These are phyloP conservation scores for Kodamaea fungicola DNA, from an alignment of 1,139 yeast species.

Conservation along the genomic window DNA sequence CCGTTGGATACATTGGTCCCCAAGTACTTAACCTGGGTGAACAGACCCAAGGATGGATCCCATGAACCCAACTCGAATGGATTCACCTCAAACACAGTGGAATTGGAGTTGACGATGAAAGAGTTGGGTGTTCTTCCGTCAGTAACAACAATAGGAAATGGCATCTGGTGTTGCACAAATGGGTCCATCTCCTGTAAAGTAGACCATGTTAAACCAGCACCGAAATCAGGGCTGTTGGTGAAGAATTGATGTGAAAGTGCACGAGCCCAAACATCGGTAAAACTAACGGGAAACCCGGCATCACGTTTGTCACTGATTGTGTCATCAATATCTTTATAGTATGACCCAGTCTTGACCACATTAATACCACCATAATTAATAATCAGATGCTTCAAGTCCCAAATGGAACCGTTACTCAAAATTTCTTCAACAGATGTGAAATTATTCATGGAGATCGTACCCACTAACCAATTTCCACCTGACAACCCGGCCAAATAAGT, in stretches of 20 bases:
- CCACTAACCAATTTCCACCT: constrained; percentile 87
- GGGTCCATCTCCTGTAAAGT: constrained; percentile 50
- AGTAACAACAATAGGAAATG: constrained; percentile 78
- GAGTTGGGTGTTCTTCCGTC: constrained; percentile 76
- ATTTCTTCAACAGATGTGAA: constrained; percentile 71
- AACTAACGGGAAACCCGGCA: constrained; percentile 74
- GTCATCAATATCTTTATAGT: constrained; percentile 52
- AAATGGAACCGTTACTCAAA: constrained; percentile 46
- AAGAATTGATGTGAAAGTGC: constrained; percentile 77
- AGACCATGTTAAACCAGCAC: constrained; percentile 65
- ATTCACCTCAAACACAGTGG: constrained; percentile 74
- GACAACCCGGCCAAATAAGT: constrained; percentile 78
- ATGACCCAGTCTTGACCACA: constrained; percentile 50
- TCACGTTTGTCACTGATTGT: constrained; percentile 58
- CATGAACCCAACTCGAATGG: constrained; percentile 88
- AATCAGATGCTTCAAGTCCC: constrained; percentile 70
- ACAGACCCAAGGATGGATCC: constrained; percentile 73
- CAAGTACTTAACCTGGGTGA: constrained; percentile 64
- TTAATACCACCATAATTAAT: constrained; percentile 70
- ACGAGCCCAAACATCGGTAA: constrained; percentile 96
- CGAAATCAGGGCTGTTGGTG: constrained; percentile 51
- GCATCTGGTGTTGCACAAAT: constrained; percentile 63
- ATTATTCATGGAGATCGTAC: constrained; percentile 75
- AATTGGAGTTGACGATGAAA: constrained; percentile 52
- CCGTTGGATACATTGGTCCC: constrained; percentile 71